Conservation (phyloP, 2,329 filamentous ascomycete genomes). For the Diaporthe velutina region DNA sequence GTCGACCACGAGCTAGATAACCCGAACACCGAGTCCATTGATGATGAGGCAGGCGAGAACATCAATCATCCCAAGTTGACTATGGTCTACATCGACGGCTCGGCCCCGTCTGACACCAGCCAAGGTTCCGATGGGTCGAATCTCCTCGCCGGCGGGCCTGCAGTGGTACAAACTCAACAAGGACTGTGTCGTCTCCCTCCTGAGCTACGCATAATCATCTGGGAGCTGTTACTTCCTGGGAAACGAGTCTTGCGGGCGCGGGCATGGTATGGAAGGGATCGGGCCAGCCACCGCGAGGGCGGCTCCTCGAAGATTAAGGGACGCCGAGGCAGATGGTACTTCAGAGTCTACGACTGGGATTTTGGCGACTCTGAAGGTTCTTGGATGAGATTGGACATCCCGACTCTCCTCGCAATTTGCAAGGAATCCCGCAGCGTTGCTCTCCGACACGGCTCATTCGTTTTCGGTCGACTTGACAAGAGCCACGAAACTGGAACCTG, state of each 20-base stretch:
- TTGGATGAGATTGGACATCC: not conserved
- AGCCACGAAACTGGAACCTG: not conserved
- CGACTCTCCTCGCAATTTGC: not conserved
- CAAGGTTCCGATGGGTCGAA: too few relatives aligned
- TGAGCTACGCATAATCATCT: not conserved
- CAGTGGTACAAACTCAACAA: not conserved
- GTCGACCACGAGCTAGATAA: not conserved
- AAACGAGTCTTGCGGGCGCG: not conserved
- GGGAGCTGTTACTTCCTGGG: not conserved
- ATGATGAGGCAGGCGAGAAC: not conserved
- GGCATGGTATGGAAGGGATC: not conserved
- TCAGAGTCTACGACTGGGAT: not conserved
- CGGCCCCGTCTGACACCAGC: not conserved
- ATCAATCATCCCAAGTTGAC: not conserved
- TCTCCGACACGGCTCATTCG: not conserved
- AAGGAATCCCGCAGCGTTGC: not conserved
- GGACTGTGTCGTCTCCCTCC: not conserved
- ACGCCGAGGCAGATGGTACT: not conserved
- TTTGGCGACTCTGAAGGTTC: not conserved
- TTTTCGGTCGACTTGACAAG: not conserved
- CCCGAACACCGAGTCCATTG: not conserved
- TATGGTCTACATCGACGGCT: not conserved
- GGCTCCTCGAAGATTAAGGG: not conserved
- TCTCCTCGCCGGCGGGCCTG: too few relatives aligned
- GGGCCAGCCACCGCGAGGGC: not conserved